Evolutionary conservation across 257 asterid species (phyloP), one percentile per base, ranked within the genome.

Genomic region (Echites panduratus): DNA sequence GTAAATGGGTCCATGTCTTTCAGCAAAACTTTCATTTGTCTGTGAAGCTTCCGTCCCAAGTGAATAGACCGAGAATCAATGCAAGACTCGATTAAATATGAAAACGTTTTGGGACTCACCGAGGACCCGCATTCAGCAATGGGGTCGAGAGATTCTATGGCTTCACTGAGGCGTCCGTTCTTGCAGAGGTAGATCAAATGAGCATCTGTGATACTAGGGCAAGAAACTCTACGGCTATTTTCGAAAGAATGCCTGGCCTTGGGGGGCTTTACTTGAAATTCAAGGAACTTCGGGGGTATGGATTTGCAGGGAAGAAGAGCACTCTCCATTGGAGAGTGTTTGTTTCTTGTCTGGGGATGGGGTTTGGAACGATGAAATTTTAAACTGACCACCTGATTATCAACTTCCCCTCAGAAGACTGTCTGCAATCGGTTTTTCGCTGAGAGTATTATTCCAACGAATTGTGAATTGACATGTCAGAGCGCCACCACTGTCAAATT

Each of bases 21-120:
- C 7, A 84, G 62, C 73, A 79, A 72, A 44, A 75, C 63, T 65
- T 19, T 76, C 71, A 87, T 67, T 56, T 73, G 70, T 59, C 77
- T 26, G 20, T 90, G 93, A 45, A 92, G 82, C 75, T 81, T 69
- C 40, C 85, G 74, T 66, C 96, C 87, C 14, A 88, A 74, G 5
- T 69, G 75, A 56, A 92, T 80, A 1, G 96, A 84, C 44, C 72
- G 78, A 17, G 85, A 79, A 52, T 78, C 76, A 9, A 81, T 68
- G 85, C 95, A 92, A 43, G 92, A 85, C 5, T 88, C 84, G 8
- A 92, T 87, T 58, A 92, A 74, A 80, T 54, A 73, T 0, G 90
- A 81, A 69, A 92, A 79, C 45, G 96, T 89, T 71, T 75, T 72
- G 79, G 75, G 81, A 49, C 82, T 83, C 67, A 90, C 88, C 83